Base-by-base conservation (phyloP, 305 asterid genomes). In the Solanum aculeatissimum region DNA sequence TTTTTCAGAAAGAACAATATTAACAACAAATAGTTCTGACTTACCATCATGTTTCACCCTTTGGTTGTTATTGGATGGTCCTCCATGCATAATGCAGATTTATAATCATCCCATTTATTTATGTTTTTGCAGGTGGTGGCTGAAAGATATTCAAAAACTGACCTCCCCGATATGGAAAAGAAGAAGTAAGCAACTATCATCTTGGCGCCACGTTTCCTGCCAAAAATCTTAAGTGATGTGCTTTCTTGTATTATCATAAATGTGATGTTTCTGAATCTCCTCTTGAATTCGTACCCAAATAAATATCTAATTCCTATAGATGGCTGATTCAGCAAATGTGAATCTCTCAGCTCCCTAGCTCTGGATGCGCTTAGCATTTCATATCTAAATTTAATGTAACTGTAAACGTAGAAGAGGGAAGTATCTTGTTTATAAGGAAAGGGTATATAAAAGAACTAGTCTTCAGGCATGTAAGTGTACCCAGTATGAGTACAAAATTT, bases 101-200 rank as follows among this genome's bases (percentile, higher is more conserved):
- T 78, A 15, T 53, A 11, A 11, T 53, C 43, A 54, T 66, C 62
- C 35, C n/a, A 53, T 40, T 71, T 72, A 55, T 55, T 79, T 77
- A 62, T 63, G 51, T 72, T 85, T 40, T 89, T 87, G 85, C 89
- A 96, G 99, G 97, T 96, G 84, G 96, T 94, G 0, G 98, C 92
- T 69, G 99, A 96, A 89, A 92, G 91, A 91, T 96, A 90, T 84
- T 71, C 91, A 19, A 94, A 96, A 88, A 89, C 98, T 29, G 99
- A 94, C 92, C 98, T 96, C 86, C 98, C 99, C 11, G 95, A 90
- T 83, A 91, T 96, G 92, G 99, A 96, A 90, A 96, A 96, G 92
- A 96, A 93, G 91, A 94, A 96, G 98, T 93, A 86, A 88, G 97
- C 83, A 54, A 43, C 42, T 85, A 45, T 53, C 66, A 78, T 78